Evolutionary conservation across 257 asterid genomes (phyloP), one percentile per base, ranked within the genome.

Genomic region (Ajuga chamaepitys): DNA sequence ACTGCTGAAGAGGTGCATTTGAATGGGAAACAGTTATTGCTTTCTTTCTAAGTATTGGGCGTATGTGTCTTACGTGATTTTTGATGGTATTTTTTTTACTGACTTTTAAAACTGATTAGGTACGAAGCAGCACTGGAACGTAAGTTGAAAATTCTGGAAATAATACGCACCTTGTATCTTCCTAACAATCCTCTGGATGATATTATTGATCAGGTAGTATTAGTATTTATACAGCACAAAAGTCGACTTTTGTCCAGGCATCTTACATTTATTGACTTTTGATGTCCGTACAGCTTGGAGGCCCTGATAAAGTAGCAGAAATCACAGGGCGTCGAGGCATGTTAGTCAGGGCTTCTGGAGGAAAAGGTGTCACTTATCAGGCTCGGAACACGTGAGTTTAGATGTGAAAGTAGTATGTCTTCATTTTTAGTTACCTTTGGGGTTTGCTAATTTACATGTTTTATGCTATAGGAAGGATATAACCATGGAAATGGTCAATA

Each of bases 121-220:
- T 90, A 88, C 78, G 95, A 90, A 74, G 93, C 75, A 70, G 99
- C 97, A 73, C 57, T 74, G 74, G 91, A 78, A 53, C 95, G 95
- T 52, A 90, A 83, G 80, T 56, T 74, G 68, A 85, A 85, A 50
- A 73, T 88, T 70, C 75, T 94, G 53, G 95, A 90, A 40, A 84
- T 88, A 72, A 86, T 94, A 75, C 94, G 93, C 62, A 73, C 91
- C 17, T 75, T 94, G 84, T 95, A 94, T 79, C 97, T 94, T 81
- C 99, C 99, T 14, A 94, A 90, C 80, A 94, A 94, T 85, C 97
- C 99, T 16, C 75, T 90, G 82, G 99, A 94, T 86, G 99, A 86
- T 81, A 90, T 94, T 77, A 85, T 90, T 65, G 97, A 90, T 77
- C 97, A 90, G 96, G 99, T 90, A 73, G 30, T 46, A 20, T 73